phyloP scores from a whole-genome alignment of 352 stramenopile species.

The Globisporangium lucens region DNA sequence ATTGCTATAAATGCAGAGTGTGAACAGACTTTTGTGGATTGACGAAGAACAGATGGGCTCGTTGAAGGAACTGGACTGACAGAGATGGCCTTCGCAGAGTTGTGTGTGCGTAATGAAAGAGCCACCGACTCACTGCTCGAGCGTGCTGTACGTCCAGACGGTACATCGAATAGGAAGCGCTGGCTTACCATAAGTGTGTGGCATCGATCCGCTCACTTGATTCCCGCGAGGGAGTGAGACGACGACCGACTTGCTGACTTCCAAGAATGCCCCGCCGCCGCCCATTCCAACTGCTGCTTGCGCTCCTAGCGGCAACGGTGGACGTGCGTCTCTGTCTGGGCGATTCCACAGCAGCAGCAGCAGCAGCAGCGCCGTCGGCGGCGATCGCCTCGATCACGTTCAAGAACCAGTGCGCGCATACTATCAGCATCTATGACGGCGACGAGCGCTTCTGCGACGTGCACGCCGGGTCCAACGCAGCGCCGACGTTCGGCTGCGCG shows the following conservation, averaged over 20 bases:
- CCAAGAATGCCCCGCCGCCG: neutral
- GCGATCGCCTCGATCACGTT: neutral
- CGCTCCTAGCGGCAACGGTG: neutral
- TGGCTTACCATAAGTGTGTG: too few relatives aligned
- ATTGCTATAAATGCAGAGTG: too few relatives aligned
- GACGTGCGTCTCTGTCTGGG: neutral
- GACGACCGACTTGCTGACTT: neutral
- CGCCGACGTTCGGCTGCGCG: slow-evolving; percentile 7
- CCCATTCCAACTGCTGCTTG: neutral
- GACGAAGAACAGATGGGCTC: neutral
- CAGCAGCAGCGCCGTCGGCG: neutral
- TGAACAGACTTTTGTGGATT: neutral
- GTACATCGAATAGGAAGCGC: neutral
- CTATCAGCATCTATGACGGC: neutral
- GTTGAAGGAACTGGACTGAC: neutral
- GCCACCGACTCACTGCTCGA: neutral
- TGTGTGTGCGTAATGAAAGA: neutral
- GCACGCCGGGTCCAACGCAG: neutral
- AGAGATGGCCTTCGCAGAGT: neutral
- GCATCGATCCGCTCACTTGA: neutral
- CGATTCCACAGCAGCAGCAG: neutral
- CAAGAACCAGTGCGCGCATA: neutral
- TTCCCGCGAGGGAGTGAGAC: neutral
- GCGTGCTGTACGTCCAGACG: too few relatives aligned
- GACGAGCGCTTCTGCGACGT: slow-evolving; percentile 1